These are phyloP conservation scores for Plectosphaerella plurivora DNA, from an alignment of 2,329 filamentous ascomycete genomes.

Conservation along the genomic window DNA sequence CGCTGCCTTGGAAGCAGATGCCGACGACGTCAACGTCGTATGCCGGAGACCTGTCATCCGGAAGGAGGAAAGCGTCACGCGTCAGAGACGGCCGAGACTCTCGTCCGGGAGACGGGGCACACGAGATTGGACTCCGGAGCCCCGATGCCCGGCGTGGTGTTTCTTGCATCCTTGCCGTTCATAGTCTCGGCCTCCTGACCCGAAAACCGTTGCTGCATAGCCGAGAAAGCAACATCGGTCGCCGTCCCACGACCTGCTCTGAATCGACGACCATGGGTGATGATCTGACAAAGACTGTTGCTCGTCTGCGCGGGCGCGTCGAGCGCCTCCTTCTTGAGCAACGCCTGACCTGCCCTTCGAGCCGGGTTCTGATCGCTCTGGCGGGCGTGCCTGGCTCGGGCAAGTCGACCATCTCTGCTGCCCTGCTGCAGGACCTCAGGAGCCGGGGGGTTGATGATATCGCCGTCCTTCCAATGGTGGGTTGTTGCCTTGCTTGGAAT, in stretches of 20 bases:
- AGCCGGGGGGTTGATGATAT: slow-evolving; percentile 10
- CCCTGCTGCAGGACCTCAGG: slow-evolving; percentile 13
- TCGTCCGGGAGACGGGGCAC: background rate
- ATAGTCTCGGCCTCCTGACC: background rate
- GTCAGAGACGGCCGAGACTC: background rate
- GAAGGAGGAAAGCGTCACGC: background rate
- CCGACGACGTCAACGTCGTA: too few species aligned
- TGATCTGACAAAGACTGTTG: background rate
- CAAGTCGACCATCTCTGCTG: slow-evolving; percentile 20
- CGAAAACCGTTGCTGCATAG: background rate
- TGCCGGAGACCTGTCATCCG: too few species aligned
- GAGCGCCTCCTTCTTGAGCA: slow-evolving; percentile 4
- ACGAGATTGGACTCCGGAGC: background rate
- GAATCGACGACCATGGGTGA: background rate
- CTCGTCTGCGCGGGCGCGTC: slow-evolving; percentile 5
- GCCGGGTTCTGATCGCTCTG: slow-evolving; percentile 21
- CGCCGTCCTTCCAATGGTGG: slow-evolving; percentile 20
- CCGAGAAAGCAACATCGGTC: background rate
- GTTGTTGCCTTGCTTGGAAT: background rate
- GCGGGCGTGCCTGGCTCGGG: slow-evolving; percentile 26
- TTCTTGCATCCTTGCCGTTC: background rate
- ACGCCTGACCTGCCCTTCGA: background rate
- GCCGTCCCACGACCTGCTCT: background rate
- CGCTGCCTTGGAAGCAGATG: too few species aligned
- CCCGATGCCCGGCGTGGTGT: background rate